A percentile compares a stretch with the other conserved stretches of the same genome.
Evolutionary conservation across 176 grass and related monocot species (phyloP).

Genomic region (Echinochloa phyllopogon): DNA sequence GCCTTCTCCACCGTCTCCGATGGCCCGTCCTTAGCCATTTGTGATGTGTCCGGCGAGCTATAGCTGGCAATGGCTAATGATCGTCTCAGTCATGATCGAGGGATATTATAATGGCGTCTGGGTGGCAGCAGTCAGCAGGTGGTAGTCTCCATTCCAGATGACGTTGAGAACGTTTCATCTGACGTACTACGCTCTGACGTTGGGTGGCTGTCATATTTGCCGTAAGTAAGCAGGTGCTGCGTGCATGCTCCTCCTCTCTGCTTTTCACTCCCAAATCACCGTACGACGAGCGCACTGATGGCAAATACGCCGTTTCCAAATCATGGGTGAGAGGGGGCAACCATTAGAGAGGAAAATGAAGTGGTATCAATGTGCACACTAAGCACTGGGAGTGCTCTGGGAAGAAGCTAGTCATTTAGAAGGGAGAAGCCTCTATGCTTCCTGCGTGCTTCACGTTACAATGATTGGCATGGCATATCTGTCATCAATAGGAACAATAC

Average conservation of each 20-base stretch:
- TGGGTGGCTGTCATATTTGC: neutral
- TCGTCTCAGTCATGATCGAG: neutral
- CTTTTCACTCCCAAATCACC: neutral
- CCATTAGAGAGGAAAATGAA: neutral
- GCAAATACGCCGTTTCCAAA: neutral
- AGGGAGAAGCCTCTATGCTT: too few species aligned
- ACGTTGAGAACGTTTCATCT: neutral
- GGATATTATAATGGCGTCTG: neutral
- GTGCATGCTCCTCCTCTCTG: too few species aligned
- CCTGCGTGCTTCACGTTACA: too few species aligned
- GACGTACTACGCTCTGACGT: neutral
- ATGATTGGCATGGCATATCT: too few species aligned
- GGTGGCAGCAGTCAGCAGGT: neutral
- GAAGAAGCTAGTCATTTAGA: too few species aligned
- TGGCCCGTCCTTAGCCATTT: slow-evolving; percentile 3
- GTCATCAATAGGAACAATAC: too few species aligned
- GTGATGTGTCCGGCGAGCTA: slow-evolving; percentile 4
- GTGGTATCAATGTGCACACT: neutral
- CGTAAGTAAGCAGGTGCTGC: too few species aligned
- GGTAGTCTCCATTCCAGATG: neutral
- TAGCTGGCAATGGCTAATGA: neutral
- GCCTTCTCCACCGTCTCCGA: neutral
- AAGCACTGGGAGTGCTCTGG: neutral
- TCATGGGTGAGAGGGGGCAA: neutral
- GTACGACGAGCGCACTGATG: neutral